phyloP scores from a whole-genome alignment of 129 eudicot species.

The Helichrysum umbraculigerum region DNA sequence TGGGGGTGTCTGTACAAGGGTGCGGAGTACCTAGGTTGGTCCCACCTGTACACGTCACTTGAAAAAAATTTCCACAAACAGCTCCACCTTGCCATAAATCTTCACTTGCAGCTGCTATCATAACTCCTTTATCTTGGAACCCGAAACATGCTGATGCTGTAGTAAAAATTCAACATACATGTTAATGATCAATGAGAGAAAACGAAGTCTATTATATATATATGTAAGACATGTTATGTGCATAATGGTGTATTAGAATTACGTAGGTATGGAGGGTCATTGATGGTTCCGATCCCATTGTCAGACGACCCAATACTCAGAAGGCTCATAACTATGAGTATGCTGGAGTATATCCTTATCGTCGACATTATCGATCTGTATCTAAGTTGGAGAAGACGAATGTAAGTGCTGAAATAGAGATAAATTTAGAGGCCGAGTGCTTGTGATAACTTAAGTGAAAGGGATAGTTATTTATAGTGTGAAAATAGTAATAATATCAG shows the following conservation, averaged over 20 bases:
- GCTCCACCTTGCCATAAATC: neutral
- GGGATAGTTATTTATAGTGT: slow-evolving; percentile 12
- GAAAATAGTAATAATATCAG: neutral
- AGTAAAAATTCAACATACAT: neutral
- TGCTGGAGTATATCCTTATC: neutral
- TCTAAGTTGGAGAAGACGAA: neutral
- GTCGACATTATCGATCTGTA: slow-evolving; percentile 5
- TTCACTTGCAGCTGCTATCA: neutral
- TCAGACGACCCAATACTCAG: slow-evolving; percentile 20
- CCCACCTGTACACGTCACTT: neutral
- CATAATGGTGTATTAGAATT: neutral
- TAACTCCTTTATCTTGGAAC: neutral
- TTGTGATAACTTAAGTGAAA: slow-evolving; percentile 25
- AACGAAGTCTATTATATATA: neutral
- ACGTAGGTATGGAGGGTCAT: slow-evolving; percentile 14
- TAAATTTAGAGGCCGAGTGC: neutral
- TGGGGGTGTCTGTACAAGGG: neutral
- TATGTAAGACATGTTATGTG: neutral
- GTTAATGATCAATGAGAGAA: neutral
- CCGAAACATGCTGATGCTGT: neutral
- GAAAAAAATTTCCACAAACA: neutral
- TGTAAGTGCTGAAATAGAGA: neutral
- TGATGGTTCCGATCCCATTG: neutral
- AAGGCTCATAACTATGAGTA: slow-evolving; percentile 17
- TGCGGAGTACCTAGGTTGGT: neutral